These are phyloP conservation scores for Leccinum variicolor DNA, from an alignment of 768 basidiomycete genomes.

Conservation along the genomic window DNA sequence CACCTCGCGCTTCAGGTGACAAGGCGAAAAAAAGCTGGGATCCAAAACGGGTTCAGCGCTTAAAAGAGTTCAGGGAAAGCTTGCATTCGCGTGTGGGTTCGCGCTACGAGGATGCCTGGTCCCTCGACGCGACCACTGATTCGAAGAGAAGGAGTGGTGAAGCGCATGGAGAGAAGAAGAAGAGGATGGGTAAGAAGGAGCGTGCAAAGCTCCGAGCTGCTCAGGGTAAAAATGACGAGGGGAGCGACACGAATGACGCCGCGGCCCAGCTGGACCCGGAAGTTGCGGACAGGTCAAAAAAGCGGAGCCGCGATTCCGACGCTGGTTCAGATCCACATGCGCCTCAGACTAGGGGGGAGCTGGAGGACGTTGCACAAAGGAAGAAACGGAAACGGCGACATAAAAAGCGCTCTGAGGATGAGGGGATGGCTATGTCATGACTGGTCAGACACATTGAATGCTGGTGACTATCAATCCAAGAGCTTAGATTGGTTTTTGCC, in stretches of 20 bases:
- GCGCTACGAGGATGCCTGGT: constrained; percentile 19
- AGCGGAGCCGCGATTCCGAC: constrained; percentile 18
- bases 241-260: not conserved
- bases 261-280: not conserved
- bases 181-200: constrained; percentile 71
- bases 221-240: constrained; percentile 13
- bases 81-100: constrained; percentile 43
- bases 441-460: not conserved
- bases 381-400: constrained; percentile 44
- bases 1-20: constrained; percentile 8
- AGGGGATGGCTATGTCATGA: constrained; percentile 2
- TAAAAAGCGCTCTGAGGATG: constrained; percentile 28
- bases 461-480: not conserved
- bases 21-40: constrained; percentile 51
- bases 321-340: constrained; percentile 6
- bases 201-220: constrained; percentile 48
- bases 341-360: constrained; percentile 6
- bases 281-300: constrained; percentile 1
- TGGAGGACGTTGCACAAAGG: constrained; percentile 12
- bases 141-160: constrained; percentile 5
- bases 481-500: not conserved
- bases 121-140: constrained; percentile 1
- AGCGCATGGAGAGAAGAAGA: constrained; percentile 41
- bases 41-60: constrained; percentile 54
- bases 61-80: constrained; percentile 69